These are phyloP conservation scores for Leccinellum albellum DNA, from an alignment of 768 basidiomycete genomes.

Conservation along the genomic window DNA sequence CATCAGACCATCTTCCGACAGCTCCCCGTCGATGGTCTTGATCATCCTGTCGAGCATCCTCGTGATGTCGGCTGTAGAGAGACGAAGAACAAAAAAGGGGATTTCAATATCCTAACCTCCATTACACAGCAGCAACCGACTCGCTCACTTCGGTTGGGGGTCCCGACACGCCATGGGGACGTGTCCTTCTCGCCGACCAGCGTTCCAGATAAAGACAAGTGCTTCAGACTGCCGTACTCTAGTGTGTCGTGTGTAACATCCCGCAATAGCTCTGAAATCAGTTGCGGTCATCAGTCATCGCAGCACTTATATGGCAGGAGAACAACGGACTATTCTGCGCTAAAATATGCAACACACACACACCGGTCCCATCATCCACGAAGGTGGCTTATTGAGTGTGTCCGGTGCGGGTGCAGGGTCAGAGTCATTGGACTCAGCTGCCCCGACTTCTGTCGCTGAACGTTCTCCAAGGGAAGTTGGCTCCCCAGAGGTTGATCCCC, in stretches of 20 bases:
- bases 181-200: conserved; percentile 9
- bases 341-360: neutral
- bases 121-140: neutral
- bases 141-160: conserved; percentile 15
- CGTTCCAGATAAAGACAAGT: neutral
- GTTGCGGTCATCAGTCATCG: neutral
- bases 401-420: too few species aligned
- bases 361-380: neutral
- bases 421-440: neutral
- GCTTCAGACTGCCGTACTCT: neutral
- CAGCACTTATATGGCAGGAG: neutral
- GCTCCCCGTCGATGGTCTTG: neutral
- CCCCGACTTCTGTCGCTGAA: neutral
- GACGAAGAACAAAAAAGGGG: neutral
- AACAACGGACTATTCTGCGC: neutral
- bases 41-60: neutral
- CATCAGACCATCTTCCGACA: neutral
- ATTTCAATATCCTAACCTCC: neutral
- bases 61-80: neutral
- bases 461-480: neutral
- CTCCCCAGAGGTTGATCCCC: neutral
- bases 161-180: conserved; percentile 10
- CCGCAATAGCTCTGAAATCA: neutral
- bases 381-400: neutral
- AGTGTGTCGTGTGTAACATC: neutral